phyloP scores from a whole-genome alignment of 2,329 filamentous ascomycete species.

The Phoma herbarum region DNA sequence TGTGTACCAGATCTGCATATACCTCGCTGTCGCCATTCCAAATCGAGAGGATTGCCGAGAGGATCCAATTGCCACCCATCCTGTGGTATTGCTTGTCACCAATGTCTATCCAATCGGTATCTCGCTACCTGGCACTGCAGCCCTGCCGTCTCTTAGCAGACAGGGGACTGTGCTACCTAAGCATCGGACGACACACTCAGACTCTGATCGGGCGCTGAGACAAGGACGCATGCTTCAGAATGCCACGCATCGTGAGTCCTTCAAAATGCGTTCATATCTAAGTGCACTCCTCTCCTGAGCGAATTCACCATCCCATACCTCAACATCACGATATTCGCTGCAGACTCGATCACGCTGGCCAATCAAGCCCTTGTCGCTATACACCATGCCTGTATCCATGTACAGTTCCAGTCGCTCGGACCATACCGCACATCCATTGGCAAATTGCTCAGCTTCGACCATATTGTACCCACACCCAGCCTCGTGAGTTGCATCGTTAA shows the following conservation, averaged over 20 bases:
- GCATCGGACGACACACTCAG: background rate
- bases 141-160: background rate
- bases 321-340: background rate
- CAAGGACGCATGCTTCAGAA: background rate
- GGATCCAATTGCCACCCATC: background rate
- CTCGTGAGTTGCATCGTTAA: background rate
- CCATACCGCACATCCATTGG: background rate
- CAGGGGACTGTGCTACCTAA: background rate
- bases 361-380: background rate
- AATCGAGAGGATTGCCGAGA: background rate
- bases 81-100: background rate
- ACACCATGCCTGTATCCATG: background rate
- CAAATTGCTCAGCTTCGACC: too few relatives aligned
- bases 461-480: background rate
- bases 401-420: background rate
- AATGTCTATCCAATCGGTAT: background rate
- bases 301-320: too few relatives aligned
- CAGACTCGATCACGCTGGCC: background rate
- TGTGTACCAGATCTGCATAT: background rate
- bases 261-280: background rate
- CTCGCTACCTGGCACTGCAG: background rate
- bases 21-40: background rate
- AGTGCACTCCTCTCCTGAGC: background rate
- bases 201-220: background rate
- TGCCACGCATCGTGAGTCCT: background rate